These are phyloP conservation scores for Phaeodactylum tricornutum DNA, from an alignment of 108 stramenopile species.

Conservation along the genomic window DNA sequence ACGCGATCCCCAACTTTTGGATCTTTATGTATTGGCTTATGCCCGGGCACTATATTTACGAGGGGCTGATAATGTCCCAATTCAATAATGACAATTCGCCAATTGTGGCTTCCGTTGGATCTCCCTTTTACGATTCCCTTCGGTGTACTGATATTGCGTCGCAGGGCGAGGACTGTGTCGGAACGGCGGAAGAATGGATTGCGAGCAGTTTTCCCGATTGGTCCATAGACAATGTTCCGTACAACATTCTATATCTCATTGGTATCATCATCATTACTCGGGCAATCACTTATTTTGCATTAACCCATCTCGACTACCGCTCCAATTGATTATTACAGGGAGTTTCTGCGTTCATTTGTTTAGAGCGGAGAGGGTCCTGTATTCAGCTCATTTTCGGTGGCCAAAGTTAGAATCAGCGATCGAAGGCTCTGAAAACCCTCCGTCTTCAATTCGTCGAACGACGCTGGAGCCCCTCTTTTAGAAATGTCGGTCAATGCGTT, in stretches of 20 bases:
- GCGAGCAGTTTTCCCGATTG: conserved; percentile 36
- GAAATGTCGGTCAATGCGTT: no score
- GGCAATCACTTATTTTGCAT: conserved; percentile 25
- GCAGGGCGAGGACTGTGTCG: conserved; percentile 9
- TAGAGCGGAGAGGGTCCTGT: no score
- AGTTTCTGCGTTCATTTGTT: no score
- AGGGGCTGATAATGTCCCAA: conserved; percentile 50
- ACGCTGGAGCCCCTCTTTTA: no score
- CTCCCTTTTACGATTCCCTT: conserved; percentile 30
- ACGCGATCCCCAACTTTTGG: conserved; percentile 40
- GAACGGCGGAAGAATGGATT: conserved; percentile 62
- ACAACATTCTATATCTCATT: conserved; percentile 33
- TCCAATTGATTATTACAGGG: no score
- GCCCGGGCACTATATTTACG: conserved; percentile 70
- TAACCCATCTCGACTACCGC: conserved; percentile 40
- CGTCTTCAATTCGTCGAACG: no score
- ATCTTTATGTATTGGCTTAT: conserved; percentile 47
- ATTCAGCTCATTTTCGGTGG: no score
- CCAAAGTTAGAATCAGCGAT: no score
- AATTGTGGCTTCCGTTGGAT: conserved; percentile 35
- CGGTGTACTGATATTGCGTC: conserved; percentile 8
- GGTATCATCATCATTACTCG: conserved; percentile 29
- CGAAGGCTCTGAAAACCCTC: no score
- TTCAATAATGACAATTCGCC: conserved; percentile 40
- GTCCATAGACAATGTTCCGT: conserved; percentile 33